phyloP scores from a whole-genome alignment of 1,139 yeast species.

The Zygosaccharomyces pseudobailii region DNA sequence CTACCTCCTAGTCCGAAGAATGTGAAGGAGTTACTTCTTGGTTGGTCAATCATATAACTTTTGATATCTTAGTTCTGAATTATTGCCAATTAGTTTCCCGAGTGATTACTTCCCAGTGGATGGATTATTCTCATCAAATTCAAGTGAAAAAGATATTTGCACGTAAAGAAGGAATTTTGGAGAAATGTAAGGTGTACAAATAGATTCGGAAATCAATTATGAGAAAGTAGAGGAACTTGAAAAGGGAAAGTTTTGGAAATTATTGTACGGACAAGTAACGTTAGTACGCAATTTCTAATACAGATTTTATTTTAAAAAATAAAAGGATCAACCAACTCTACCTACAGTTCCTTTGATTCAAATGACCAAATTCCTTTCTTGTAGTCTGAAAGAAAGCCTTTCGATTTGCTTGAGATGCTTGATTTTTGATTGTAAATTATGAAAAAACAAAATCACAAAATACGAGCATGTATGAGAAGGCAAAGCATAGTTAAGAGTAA shows the following conservation, averaged over 20 bases:
- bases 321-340: background rate
- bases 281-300: conserved; percentile 7
- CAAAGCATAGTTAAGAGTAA: too few relatives aligned
- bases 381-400: too few relatives aligned
- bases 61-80: background rate
- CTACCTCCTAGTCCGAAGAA: conserved; percentile 99
- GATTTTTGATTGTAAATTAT: background rate
- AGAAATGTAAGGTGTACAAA: background rate
- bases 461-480: background rate
- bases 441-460: background rate
- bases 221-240: conserved; percentile 7
- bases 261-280: conserved; percentile 9
- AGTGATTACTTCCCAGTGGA: conserved; percentile 6
- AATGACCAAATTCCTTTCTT: background rate
- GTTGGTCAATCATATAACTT: conserved; percentile 10
- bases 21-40: conserved; percentile 41
- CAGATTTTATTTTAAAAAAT: background rate
- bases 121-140: background rate
- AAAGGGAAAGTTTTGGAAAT: conserved; percentile 15
- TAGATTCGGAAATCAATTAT: background rate
- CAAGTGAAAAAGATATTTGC: background rate
- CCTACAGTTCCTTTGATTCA: conserved; percentile 7
- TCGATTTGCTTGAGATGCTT: background rate
- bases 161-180: background rate
- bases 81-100: conserved; percentile 4